Evolutionary conservation across 164 flowering plant genomes (phyloP), one percentile per base, ranked within the genome.

Genomic region (Brasenia schreberi): DNA sequence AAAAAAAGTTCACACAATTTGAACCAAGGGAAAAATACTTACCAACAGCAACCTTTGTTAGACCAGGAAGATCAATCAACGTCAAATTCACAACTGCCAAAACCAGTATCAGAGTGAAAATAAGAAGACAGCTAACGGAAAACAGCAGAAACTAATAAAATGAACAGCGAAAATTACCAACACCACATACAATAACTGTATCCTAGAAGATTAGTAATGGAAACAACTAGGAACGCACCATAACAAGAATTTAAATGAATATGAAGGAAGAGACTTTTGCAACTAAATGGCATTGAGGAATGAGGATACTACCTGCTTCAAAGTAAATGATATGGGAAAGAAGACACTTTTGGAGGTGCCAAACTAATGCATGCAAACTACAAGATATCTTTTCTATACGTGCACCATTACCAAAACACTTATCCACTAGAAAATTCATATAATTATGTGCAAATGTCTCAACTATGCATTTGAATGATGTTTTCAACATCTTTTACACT

Each of bases 31-130:
- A 10, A 18, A 61, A 61, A 23, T 7, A 77, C 97, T 81, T 72
- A 95, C 99, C 99, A 73, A 95, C 88, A 70, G 99, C 99, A 27
- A 95, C 97, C 82, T 95, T 95, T 67, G 99, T 95, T 66, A 95
- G 96, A 44, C 99, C 99, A 71, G 99, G 99, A 82, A 95, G 99
- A 86, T 95, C 99, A 69, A 95, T 73, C 76, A 95, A 69, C 5
- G 99, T 95, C 85, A 95, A 77, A 76, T 95, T 95, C 65, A 95
- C 99, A 81, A 95, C 99, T 95, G 96, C 62, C 42, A 64, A 68
- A 9, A 9, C 56, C 10, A 49, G 16, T 49, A 49, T 1, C 4
- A 49, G 56, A 49, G 16, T 11, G 33, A 61, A 18, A 61, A 61
- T 58, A 18, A 67, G 56, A 68, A 61, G 65, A 23, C 63, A 11